phyloP scores from a whole-genome alignment of 768 basidiomycete genomes.

The Serendipita indica region DNA sequence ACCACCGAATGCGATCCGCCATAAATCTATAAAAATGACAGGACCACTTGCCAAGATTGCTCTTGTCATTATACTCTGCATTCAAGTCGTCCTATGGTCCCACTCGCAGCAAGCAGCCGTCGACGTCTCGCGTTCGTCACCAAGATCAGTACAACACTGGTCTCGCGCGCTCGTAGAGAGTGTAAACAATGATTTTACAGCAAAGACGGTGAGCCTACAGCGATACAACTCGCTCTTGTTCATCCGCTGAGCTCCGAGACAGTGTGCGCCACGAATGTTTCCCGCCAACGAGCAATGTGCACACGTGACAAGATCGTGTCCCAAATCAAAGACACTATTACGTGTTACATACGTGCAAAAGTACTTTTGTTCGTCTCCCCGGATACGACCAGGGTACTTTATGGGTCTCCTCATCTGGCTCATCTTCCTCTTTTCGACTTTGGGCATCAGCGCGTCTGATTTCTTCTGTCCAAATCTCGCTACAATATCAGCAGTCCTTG shows the following conservation, averaged over 20 bases:
- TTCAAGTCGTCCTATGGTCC: constrained; percentile 55
- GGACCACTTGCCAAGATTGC: constrained; percentile 27
- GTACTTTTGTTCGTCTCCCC: constrained; percentile 52
- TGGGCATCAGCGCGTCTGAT: constrained; percentile 89
- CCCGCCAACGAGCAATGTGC: constrained; percentile 44
- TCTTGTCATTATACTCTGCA: constrained; percentile 36
- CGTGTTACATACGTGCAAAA: constrained; percentile 49
- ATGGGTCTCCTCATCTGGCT: constrained; percentile 59
- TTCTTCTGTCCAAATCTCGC: constrained; percentile 96
- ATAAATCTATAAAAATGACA: background rate
- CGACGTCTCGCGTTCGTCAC: constrained; percentile 7
- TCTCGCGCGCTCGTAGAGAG: background rate
- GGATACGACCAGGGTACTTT: constrained; percentile 45
- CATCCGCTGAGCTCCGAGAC: background rate
- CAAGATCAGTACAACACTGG: constrained; percentile 7
- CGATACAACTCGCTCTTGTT: background rate
- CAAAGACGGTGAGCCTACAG: background rate
- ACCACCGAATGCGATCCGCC: background rate
- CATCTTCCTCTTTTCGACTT: constrained; percentile 84
- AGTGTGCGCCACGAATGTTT: constrained; percentile 55
- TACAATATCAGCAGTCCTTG: constrained; percentile 71
- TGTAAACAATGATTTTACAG: background rate
- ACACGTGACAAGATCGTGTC: constrained; percentile 46
- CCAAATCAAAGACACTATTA: constrained; percentile 45
- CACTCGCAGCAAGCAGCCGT: constrained; percentile 22